phyloP scores from a whole-genome alignment of 2,329 filamentous ascomycete species.

The Paramyrothecium roridum region DNA sequence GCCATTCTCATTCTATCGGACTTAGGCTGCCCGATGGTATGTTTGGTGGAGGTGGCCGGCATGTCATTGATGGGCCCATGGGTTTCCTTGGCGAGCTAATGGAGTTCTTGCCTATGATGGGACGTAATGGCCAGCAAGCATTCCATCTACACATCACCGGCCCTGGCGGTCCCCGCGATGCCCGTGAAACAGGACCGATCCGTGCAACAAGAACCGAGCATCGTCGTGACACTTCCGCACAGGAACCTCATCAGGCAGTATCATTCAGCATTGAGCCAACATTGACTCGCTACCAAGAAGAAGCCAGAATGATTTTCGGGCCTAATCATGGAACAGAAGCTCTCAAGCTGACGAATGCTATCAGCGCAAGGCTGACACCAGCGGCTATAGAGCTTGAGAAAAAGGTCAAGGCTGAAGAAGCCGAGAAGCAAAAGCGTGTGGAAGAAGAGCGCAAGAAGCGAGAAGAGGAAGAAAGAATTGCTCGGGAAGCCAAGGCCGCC shows the following conservation, averaged over 20 bases:
- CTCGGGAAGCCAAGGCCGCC: constrained; percentile 68
- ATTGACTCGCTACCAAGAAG: constrained; percentile 79
- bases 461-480: constrained; percentile 63
- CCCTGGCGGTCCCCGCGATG: constrained; percentile 42
- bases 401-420: constrained; percentile 60
- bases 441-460: constrained; percentile 59
- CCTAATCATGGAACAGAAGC: constrained; percentile 61
- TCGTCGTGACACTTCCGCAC: constrained; percentile 42
- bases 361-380: constrained; percentile 74
- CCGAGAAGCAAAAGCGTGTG: constrained; percentile 44
- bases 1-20: constrained; percentile 52
- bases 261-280: constrained; percentile 73
- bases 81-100: constrained; percentile 54
- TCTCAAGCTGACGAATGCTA: constrained; percentile 62
- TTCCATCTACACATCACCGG: constrained; percentile 60
- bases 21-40: constrained; percentile 44
- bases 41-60: constrained; percentile 33
- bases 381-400: constrained; percentile 80
- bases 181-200: constrained; percentile 43
- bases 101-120: constrained; percentile 47
- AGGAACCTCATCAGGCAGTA: constrained; percentile 71
- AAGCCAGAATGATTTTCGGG: constrained; percentile 83
- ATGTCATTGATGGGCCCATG: constrained; percentile 47
- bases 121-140: constrained; percentile 44
- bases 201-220: constrained; percentile 44